Conservation (phyloP, 352 stramenopile species). For the Phytophthora rubi region DNA sequence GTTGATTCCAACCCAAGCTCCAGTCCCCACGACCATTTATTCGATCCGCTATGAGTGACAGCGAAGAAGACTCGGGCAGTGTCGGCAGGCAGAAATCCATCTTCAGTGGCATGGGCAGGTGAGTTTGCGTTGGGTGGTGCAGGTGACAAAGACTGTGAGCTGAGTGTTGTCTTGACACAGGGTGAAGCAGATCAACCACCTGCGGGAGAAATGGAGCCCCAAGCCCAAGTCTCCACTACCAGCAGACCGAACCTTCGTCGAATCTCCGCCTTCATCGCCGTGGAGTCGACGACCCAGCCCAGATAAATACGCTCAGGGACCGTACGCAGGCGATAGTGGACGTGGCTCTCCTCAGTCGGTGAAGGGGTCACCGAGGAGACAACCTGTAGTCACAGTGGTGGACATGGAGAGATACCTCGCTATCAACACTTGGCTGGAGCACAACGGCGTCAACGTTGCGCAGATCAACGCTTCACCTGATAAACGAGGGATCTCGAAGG, state of each 20-base stretch:
- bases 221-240: slow-evolving; percentile 26
- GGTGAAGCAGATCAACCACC: slow-evolving; percentile 60
- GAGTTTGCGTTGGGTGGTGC: background rate
- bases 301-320: slow-evolving; percentile 23
- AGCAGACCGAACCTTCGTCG: slow-evolving; percentile 22
- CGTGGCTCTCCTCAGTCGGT: slow-evolving; percentile 9
- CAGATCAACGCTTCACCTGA: slow-evolving; percentile 13
- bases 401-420: slow-evolving; percentile 58
- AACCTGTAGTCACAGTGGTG: slow-evolving; percentile 34
- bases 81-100: slow-evolving; percentile 50
- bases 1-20: slow-evolving; percentile 9
- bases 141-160: background rate
- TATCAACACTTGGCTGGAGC: slow-evolving; percentile 51
- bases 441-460: slow-evolving; percentile 46
- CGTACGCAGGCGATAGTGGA: slow-evolving; percentile 19
- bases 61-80: slow-evolving; percentile 44
- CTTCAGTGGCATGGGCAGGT: slow-evolving; percentile 55
- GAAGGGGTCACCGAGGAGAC: slow-evolving; percentile 11
- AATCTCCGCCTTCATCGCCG: slow-evolving; percentile 28
- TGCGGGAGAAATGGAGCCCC: slow-evolving; percentile 59
- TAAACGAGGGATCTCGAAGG: slow-evolving; percentile 8
- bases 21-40: background rate
- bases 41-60: slow-evolving; percentile 43
- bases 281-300: slow-evolving; percentile 11
- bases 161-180: slow-evolving; percentile 13